A percentile compares a stretch with the other conserved stretches of the same genome.
Conservation (phyloP, 2,329 filamentous ascomycete genomes). For the Aspergillus puulaauensis region DNA sequence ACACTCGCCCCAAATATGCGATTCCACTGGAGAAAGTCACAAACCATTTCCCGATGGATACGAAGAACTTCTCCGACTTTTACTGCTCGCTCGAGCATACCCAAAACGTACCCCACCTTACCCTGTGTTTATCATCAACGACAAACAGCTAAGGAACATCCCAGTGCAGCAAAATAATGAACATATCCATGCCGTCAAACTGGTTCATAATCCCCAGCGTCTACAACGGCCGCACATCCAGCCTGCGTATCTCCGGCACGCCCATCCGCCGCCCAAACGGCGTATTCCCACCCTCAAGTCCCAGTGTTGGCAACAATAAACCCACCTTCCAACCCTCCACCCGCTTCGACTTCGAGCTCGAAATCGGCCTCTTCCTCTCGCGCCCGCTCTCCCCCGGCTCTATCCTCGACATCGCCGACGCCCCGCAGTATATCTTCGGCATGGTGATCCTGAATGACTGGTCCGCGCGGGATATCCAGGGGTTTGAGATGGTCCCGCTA, state of each 20-base stretch:
- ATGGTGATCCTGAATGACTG: constrained; percentile 64
- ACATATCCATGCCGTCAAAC: not conserved
- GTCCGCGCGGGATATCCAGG: constrained; percentile 61
- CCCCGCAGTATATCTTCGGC: constrained; percentile 60
- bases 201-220: constrained; percentile 15
- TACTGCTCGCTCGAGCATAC: constrained; percentile 20
- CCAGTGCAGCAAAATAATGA: constrained; percentile 12
- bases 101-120: constrained; percentile 9
- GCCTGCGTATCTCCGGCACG: constrained; percentile 9
- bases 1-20: constrained; percentile 1
- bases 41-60: constrained; percentile 18
- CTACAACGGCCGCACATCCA: constrained; percentile 19
- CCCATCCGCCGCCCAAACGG: constrained; percentile 15
- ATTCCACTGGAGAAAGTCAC: constrained; percentile 9
- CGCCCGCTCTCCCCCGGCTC: constrained; percentile 41
- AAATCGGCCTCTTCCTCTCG: constrained; percentile 49
- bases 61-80: constrained; percentile 18
- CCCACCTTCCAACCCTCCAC: constrained; percentile 36
- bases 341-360: constrained; percentile 51
- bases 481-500: constrained; percentile 58
- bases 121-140: too few relatives aligned
- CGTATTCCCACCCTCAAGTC: not conserved
- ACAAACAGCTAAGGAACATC: too few relatives aligned
- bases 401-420: constrained; percentile 40
- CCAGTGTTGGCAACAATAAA: not conserved